Conservation (phyloP, 768 basidiomycete species). For the Rhodotorula toruloides region DNA sequence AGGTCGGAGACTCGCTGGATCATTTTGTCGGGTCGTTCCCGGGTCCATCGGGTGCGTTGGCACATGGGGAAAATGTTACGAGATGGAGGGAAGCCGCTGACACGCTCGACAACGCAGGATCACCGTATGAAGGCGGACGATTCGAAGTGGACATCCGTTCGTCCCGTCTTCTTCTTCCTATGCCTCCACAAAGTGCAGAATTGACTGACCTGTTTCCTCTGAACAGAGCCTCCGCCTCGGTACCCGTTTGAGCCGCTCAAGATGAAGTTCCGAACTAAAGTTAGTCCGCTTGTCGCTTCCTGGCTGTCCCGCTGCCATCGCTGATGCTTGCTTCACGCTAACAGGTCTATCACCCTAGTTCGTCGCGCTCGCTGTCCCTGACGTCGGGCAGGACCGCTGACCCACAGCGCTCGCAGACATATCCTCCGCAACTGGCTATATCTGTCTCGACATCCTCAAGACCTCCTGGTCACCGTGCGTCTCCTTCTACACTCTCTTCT, state of each 20-base stretch:
- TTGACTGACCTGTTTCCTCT: neutral
- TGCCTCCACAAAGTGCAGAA: no score
- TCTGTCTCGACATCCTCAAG: conserved; percentile 62
- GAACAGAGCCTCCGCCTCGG: conserved; percentile 5
- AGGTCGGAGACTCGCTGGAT: conserved; percentile 14
- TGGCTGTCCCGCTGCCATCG: no score
- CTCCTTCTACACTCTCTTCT: neutral
- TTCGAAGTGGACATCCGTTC: conserved; percentile 20
- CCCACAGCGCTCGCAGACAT: conserved; percentile 57
- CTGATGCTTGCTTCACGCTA: neutral
- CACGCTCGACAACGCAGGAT: neutral
- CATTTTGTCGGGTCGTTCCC: conserved; percentile 24
- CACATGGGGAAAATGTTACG: no score
- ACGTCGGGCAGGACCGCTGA: no score
- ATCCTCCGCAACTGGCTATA: conserved; percentile 87
- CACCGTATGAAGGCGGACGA: conserved; percentile 32
- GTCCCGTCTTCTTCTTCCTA: no score
- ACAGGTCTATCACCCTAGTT: conserved; percentile 34
- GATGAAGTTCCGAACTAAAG: conserved; percentile 87
- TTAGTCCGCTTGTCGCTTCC: neutral
- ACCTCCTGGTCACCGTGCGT: conserved; percentile 24
- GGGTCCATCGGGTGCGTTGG: conserved; percentile 21
- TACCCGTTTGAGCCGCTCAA: conserved; percentile 71
- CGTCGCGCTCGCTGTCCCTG: neutral
- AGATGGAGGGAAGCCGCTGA: no score